Evolutionary conservation across 2,329 filamentous ascomycete genomes (phyloP), one percentile per base, ranked within the genome.

Genomic region (Fusarium heterosporum): DNA sequence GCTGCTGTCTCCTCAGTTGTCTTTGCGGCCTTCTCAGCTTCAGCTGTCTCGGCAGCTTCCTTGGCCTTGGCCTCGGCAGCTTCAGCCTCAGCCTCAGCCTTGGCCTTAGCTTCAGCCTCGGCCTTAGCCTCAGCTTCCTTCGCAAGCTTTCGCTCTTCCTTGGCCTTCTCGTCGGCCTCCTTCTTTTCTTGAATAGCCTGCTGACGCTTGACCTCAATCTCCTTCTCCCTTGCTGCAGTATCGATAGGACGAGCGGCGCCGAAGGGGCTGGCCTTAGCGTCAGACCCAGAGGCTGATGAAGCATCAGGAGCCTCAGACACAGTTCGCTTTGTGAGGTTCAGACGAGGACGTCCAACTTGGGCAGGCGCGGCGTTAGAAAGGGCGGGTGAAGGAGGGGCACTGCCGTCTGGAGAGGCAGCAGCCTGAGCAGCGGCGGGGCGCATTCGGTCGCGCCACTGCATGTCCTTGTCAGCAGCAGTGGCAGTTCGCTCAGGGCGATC

Each of bases 181-280:
- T 90, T 92, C 87, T 96, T 97, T 78, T 96, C 90, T 67, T 89
- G 89, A 26, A 93, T 66, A 8, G 87, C 86, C 59, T 92, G 84
- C 73, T 91, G 84, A 69, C 91, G 87, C 85, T 93, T 97, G 81
- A 97, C 93, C 55, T 96, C 95, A 58, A 99, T 89, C 78, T 96
- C 90, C 73, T 90, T 90, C 82, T 98, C 95, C 69, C 92, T 90
- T 14, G 93, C 87, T 43, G 93, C 92, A 45, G 95, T 98, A 80
- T 99, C 94, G 72, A 98, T 97, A 55, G 96, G 96, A 65, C 91
- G 90, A 56, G 96, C 96, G 63, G 92, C 94, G 73, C 96, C 96
- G 77, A 99, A 99, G 39, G 93, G 93, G 78, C 91, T 98, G 26
- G 93, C 87, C 83, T 97, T 98, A 40, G 92, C 83, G 73, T 96